A percentile compares a stretch with the other conserved stretches of the same genome.
These are phyloP conservation scores for Metschnikowia proteae DNA, from an alignment of 805 yeast species.

Conservation along the genomic window DNA sequence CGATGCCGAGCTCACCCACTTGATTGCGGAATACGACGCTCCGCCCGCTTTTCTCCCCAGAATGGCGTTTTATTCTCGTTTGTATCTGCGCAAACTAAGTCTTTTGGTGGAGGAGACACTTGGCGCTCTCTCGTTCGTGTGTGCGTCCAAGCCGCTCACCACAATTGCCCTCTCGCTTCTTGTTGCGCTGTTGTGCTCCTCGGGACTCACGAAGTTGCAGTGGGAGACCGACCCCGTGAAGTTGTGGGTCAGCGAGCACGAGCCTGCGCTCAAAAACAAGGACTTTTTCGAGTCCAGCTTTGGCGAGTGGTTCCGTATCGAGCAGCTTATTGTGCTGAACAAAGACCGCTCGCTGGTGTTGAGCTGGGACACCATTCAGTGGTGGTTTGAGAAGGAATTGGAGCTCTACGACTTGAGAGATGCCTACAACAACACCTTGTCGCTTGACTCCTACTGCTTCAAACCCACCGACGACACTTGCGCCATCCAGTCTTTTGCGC, in stretches of 20 bases:
- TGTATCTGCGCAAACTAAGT: constrained; percentile 5
- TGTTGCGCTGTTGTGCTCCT: constrained; percentile 44
- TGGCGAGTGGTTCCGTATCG: constrained; percentile 89
- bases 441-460: constrained; percentile 69
- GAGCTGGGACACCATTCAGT: constrained; percentile 62
- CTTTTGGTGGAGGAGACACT: constrained; percentile 32
- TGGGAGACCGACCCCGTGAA: constrained; percentile 78
- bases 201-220: constrained; percentile 48
- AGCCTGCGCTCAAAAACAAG: constrained; percentile 66
- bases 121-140: constrained; percentile 49
- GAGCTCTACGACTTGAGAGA: constrained; percentile 35
- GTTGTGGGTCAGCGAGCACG: constrained; percentile 83
- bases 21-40: constrained; percentile 1
- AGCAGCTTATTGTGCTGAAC: constrained; percentile 65
- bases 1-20: constrained; percentile 5
- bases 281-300: constrained; percentile 71
- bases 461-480: constrained; percentile 79
- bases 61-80: background rate
- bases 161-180: constrained; percentile 23
- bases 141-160: constrained; percentile 56
- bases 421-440: constrained; percentile 22
- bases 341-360: constrained; percentile 56
- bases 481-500: constrained; percentile 83
- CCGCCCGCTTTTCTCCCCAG: background rate
- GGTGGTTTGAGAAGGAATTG: constrained; percentile 87